Base-by-base conservation (phyloP, 331 rosid genomes). In the Cydonia oblonga region DNA sequence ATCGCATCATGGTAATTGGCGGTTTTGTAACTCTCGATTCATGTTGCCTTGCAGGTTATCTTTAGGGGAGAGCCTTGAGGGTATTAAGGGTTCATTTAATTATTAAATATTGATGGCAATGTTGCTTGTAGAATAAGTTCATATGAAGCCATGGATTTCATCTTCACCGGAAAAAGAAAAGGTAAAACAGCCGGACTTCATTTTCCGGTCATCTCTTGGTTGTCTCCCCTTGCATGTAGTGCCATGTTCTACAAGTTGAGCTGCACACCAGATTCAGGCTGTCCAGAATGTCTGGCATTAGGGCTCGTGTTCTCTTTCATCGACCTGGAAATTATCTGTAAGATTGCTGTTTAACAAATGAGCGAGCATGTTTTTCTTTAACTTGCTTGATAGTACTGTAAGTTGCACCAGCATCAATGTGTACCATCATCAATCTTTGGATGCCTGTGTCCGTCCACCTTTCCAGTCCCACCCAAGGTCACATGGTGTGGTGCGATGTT, bases 31-130 rank as follows among this genome's bases (percentile, higher is more conserved):
- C 24, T n/a, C 49, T 23, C 26, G 18, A 56, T 42, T 19, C 46
- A 54, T 61, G 73, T 81, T 67, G 68, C 18, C 30, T 84, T 81
- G 89, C 87, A 93, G 98, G 83, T 69, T 87, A 72, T 93, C 97
- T 49, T n/a, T 84, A 79, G 98, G 97, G 53, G 98, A 90, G 87
- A 90, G 87, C 82, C 75, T 93, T 25, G 93, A 86, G 79, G 97
- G 87, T 78, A 83, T 93, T 53, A 93, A 80, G 84, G 96, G 96
- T 74, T 67, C 93, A 33, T 90, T 93, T 71, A 81, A 83, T 57
- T 78, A 77, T 32, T 90, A 52, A 80, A 59, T 5, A 3, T 66
- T 20, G 28, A 12, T 12, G 64, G 42, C 60, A 32, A 7, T 23
- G 44, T 38, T 11, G 22, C 40, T 2, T 40, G 68, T 58, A 25